Evolutionary conservation across 2,329 filamentous ascomycete species (phyloP).

Genomic region (Colletotrichum viniferum): DNA sequence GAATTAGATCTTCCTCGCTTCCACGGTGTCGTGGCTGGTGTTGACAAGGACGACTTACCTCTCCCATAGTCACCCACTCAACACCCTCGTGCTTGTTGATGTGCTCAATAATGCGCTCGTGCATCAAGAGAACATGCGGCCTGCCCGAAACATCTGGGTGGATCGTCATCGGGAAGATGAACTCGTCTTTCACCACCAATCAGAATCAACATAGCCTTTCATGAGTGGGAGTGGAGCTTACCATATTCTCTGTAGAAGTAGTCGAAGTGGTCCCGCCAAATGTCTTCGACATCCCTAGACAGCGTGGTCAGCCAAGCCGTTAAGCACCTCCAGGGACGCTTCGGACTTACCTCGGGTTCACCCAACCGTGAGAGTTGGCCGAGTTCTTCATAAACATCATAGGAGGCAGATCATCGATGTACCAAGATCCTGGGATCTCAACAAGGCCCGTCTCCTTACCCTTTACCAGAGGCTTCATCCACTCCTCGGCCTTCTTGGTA

Average conservation of each 20-base stretch:
- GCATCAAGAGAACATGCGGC: conserved; percentile 75
- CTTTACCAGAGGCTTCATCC: conserved; percentile 69
- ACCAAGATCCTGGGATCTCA: conserved; percentile 69
- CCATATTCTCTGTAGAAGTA: conserved; percentile 76
- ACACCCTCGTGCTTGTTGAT: conserved; percentile 67
- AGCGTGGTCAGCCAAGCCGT: background rate
- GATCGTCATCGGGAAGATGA: conserved; percentile 78
- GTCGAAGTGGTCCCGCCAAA: conserved; percentile 70
- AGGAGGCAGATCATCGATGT: conserved; percentile 67
- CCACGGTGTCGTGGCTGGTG: no score
- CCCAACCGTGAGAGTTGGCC: conserved; percentile 66
- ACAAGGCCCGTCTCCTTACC: conserved; percentile 66
- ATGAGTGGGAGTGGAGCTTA: background rate
- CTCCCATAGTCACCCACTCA: conserved; percentile 72
- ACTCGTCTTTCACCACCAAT: conserved; percentile 56
- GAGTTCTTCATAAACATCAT: conserved; percentile 76
- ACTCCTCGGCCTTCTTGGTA: conserved; percentile 61
- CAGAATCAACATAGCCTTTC: background rate
- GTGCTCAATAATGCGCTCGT: conserved; percentile 72
- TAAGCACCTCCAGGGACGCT: rapidly evolving
- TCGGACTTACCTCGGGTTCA: conserved; percentile 43
- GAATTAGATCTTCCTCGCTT: background rate
- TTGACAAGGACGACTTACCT: conserved; percentile 30
- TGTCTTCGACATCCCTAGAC: conserved; percentile 60
- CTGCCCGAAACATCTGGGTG: conserved; percentile 76